Percentiles rank a stretch among this genome's conserved stretches.
Evolutionary conservation across 805 yeast species (phyloP).

Genomic region (Soucietia sequanensis): DNA sequence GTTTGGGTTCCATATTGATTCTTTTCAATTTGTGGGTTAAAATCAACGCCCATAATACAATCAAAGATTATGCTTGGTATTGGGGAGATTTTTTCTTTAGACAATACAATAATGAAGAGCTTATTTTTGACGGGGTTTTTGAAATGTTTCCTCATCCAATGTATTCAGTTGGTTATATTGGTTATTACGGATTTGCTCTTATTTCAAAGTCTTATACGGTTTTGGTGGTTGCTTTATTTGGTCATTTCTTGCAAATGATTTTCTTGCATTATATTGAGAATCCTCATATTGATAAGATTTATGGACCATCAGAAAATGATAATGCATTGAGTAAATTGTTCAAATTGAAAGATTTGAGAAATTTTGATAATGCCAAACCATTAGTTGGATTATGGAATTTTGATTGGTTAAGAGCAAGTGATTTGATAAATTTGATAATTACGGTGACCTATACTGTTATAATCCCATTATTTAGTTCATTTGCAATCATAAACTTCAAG

Average conservation of each 20-base stretch:
- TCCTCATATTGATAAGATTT: constrained; percentile 83
- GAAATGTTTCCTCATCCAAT: constrained; percentile 91
- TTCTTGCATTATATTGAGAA: constrained; percentile 75
- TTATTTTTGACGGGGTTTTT: constrained; percentile 85
- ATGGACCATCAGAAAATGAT: constrained; percentile 48
- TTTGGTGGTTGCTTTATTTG: constrained; percentile 64
- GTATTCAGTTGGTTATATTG: constrained; percentile 88
- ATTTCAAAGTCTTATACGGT: constrained; percentile 73
- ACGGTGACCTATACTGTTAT: constrained; percentile 41
- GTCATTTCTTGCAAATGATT: constrained; percentile 74
- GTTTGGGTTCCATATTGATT: constrained; percentile 59
- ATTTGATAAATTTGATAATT: constrained; percentile 48
- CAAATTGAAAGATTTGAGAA: constrained; percentile 49
- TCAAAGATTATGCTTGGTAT: constrained; percentile 90
- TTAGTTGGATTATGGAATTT: constrained; percentile 64
- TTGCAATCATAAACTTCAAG: constrained; percentile 21
- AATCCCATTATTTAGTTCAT: constrained; percentile 37
- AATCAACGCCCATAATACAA: constrained; percentile 82
- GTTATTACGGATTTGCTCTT: constrained; percentile 80
- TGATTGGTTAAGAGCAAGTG: constrained; percentile 62
- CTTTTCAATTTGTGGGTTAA: constrained; percentile 82
- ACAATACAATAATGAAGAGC: constrained; percentile 57
- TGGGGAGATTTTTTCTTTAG: constrained; percentile 93
- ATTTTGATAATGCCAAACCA: constrained; percentile 44
- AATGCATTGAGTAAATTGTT: constrained; percentile 34